Evolutionary conservation across 148 eudicot genomes (phyloP).

Genomic region (Mesembryanthemum crystallinum): DNA sequence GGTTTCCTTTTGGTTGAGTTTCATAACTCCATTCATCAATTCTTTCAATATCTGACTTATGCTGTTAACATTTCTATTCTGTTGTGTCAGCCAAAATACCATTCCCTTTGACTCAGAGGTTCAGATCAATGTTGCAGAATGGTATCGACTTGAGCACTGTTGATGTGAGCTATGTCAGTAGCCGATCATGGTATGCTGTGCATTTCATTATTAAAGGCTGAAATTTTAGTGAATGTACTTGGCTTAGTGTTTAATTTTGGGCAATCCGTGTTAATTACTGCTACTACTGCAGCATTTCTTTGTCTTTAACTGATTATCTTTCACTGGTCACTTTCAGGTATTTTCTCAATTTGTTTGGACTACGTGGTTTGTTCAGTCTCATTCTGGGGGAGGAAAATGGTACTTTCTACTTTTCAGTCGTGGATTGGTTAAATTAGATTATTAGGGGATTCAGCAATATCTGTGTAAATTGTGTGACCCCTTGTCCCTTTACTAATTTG

Average conservation of each 20-base stretch:
- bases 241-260: background rate
- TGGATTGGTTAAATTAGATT: background rate
- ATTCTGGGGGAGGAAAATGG: constrained; percentile 97
- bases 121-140: constrained; percentile 92
- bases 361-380: constrained; percentile 90
- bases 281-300: background rate
- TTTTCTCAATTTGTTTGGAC: constrained; percentile 91
- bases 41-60: background rate
- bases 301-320: background rate
- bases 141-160: constrained; percentile 97
- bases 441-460: background rate
- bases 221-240: background rate
- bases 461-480: background rate
- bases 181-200: constrained; percentile 81
- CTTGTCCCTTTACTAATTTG: background rate
- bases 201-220: constrained; percentile 6
- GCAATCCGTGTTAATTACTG: background rate
- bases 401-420: constrained; percentile 31
- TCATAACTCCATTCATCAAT: background rate
- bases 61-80: constrained; percentile 1
- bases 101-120: constrained; percentile 95
- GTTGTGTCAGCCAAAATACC: constrained; percentile 82
- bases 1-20: background rate
- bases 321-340: constrained; percentile 52
- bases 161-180: constrained; percentile 98